Percentiles rank a stretch among this genome's conserved stretches.
These are phyloP conservation scores for Prototheca cutis DNA, from an alignment of 163 green algal species.

Conservation along the genomic window DNA sequence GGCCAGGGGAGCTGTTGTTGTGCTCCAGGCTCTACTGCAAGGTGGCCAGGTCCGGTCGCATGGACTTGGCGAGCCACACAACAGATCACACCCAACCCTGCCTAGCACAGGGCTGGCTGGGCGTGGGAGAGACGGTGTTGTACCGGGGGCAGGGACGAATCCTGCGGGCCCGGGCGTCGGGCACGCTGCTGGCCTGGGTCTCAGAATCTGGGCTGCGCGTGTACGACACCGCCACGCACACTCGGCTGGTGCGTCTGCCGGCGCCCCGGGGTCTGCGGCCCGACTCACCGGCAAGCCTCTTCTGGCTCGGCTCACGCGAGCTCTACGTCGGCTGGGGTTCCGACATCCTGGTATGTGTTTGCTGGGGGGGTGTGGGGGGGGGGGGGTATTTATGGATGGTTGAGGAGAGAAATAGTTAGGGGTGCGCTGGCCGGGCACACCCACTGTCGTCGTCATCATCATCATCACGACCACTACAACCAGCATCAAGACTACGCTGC, in stretches of 20 bases:
- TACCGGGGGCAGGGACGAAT: constrained; percentile 62
- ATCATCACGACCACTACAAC: too few species aligned
- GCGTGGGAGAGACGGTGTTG: constrained; percentile 56
- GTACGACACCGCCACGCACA: constrained; percentile 26
- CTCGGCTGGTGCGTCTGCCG: constrained; percentile 14
- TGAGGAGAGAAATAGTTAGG: too few species aligned
- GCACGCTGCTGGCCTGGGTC: constrained; percentile 72
- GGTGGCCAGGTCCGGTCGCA: too few species aligned
- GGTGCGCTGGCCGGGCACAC: too few species aligned
- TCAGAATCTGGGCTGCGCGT: constrained; percentile 51
- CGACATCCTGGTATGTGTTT: constrained; percentile 8
- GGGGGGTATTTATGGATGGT: too few species aligned
- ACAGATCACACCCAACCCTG: background rate
- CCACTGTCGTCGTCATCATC: too few species aligned
- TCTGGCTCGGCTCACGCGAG: constrained; percentile 17
- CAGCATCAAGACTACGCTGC: too few species aligned
- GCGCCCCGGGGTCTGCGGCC: too few species aligned
- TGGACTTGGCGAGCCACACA: too few species aligned
- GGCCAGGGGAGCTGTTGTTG: too few species aligned
- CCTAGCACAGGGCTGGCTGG: constrained; percentile 71
- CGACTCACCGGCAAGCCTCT: too few species aligned
- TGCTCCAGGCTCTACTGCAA: too few species aligned
- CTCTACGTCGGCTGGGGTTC: constrained; percentile 18
- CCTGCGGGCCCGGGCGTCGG: constrained; percentile 47
- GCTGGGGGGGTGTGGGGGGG: background rate